Percentiles rank a stretch among this genome's conserved stretches.
Evolutionary conservation across 2,329 filamentous ascomycete species (phyloP).

Genomic region (Aspergillus nomiae): DNA sequence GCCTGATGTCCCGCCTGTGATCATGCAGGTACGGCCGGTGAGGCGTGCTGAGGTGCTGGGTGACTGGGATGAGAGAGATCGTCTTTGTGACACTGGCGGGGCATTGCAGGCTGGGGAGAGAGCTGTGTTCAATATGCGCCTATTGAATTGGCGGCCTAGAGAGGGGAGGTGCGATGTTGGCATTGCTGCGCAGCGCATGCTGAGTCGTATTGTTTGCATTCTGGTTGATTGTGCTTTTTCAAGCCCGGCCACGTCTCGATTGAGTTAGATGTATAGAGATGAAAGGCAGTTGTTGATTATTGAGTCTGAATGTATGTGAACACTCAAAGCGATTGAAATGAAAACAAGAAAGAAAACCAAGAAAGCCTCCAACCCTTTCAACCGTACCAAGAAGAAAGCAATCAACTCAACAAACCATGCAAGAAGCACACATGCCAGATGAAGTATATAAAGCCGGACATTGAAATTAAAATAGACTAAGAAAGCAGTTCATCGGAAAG

Average conservation of each 20-base stretch:
- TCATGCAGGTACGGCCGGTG: slow-evolving; percentile 49
- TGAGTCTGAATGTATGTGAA: neutral
- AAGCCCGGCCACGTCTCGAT: neutral
- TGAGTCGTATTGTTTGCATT: neutral
- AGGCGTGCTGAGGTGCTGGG: slow-evolving; percentile 26
- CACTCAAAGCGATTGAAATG: neutral
- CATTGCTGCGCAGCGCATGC: neutral
- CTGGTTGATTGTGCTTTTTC: neutral
- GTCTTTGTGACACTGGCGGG: neutral
- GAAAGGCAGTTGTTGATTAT: neutral
- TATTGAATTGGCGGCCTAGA: neutral
- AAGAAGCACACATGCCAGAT: neutral
- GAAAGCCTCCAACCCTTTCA: neutral
- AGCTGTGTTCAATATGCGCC: neutral
- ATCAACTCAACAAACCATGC: neutral
- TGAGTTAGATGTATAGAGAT: neutral
- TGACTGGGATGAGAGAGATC: neutral
- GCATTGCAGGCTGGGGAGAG: neutral
- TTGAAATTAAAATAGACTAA: slow-evolving; percentile 2
- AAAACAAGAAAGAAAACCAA: neutral
- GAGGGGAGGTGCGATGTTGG: slow-evolving; percentile 1
- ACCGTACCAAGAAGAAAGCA: neutral
- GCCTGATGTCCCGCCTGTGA: slow-evolving; percentile 71
- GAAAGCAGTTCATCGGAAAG: slow-evolving; percentile 13
- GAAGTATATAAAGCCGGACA: neutral